Base-by-base conservation (phyloP, 371 early-diverging fungal genomes). In the Agmasoma carcini region DNA sequence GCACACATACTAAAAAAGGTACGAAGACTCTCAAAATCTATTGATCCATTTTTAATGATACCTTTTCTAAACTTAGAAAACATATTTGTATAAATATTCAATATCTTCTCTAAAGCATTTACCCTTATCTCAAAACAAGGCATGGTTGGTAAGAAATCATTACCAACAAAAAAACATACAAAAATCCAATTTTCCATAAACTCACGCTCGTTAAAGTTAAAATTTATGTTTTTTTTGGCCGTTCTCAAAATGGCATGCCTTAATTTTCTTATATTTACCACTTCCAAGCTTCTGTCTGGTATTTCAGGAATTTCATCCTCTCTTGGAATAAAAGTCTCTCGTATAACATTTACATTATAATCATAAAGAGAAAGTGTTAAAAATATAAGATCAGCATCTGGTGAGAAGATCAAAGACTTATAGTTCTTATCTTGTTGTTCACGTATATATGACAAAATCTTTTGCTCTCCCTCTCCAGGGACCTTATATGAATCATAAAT, bases 401-500 rank as follows among this genome's bases (percentile, higher is more conserved):
- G 79, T 31, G 93, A 91, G 74, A 91, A 94, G 53, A 98, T 82
- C 17, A 87, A 85, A 68, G 94, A 95, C 1, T 73, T 75, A 86
- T 20, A 88, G 81, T 66, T 89, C 80, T 65, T 88, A 81, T 34
- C 81, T 76, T 37, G 75, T 68, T 87, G 85, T 2, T 80, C 78
- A 27, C 99, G 82, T 63, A 98, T 87, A 65, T 82, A 94, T 72
- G 87, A 86, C 88, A 93, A 90, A 65, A 98, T 89, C 74, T 98
- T 98, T 73, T 96, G 97, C 75, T 96, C 97, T 62, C 98, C 98
- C 79, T 98, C 99, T 61, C 99, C 96, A 14, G 95, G 90, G 3
- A 90, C 91, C 27, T 84, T 84, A 36, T 86, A 86, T 64, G 87
- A 90, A 1, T 89, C 88, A 22, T 94, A 78, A 52, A 98, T 83